phyloP scores from a whole-genome alignment of 2,329 filamentous ascomycete genomes.

The Talaromyces piceae region DNA sequence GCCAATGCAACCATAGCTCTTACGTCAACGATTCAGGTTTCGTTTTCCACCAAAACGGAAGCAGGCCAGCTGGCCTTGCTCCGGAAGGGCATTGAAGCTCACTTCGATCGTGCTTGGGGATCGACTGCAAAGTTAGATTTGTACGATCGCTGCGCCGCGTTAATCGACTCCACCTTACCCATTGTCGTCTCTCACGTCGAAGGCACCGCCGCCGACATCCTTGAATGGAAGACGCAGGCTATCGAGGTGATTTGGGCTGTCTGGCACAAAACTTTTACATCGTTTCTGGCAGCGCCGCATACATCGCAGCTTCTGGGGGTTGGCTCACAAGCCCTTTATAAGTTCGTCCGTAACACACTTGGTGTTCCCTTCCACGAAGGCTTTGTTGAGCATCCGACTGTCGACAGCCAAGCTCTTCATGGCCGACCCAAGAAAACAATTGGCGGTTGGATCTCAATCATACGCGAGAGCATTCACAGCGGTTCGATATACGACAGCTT shows the following conservation, averaged over 20 bases:
- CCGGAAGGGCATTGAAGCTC: background rate
- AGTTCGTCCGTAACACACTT: background rate
- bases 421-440: constrained; percentile 8
- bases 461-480: background rate
- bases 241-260: background rate
- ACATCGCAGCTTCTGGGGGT: background rate
- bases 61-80: background rate
- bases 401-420: background rate
- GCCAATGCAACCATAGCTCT: background rate
- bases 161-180: background rate
- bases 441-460: background rate
- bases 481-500: too few relatives aligned
- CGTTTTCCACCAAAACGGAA: background rate
- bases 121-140: background rate
- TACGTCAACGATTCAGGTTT: background rate
- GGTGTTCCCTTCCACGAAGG: background rate
- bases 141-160: background rate
- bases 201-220: background rate
- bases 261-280: background rate
- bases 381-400: background rate
- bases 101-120: background rate
- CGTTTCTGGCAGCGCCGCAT: background rate
- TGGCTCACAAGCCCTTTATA: background rate
- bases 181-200: constrained; percentile 13
- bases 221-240: background rate